Conservation (phyloP, 1,284 basidiomycete genomes). For the Ganoderma multipileum region DNA sequence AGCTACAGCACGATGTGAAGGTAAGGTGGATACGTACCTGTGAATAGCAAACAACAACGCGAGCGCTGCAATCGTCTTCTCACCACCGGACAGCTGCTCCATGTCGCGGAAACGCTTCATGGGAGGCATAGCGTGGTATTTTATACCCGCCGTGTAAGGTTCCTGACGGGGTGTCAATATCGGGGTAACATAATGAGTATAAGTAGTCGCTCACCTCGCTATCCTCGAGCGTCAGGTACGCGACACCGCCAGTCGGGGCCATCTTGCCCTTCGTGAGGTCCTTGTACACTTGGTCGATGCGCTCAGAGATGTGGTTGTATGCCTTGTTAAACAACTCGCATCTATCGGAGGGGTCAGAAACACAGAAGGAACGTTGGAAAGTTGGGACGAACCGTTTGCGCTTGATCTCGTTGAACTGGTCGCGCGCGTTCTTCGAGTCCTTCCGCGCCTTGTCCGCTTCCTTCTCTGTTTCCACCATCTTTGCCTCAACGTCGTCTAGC, state of each 20-base stretch:
- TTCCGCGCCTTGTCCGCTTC: slow-evolving; percentile 82
- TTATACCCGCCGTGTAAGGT: slow-evolving; percentile 94
- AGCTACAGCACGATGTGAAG: not conserved
- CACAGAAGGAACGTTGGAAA: not conserved
- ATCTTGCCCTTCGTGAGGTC: slow-evolving; percentile 70
- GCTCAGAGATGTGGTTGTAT: slow-evolving; percentile 94
- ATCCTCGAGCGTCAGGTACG: slow-evolving; percentile 95
- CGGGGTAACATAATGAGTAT: not conserved
- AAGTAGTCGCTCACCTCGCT: slow-evolving; percentile 70
- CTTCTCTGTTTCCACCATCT: slow-evolving; percentile 74
- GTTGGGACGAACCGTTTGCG: slow-evolving; percentile 66
- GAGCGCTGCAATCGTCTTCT: slow-evolving; percentile 97
- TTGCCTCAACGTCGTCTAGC: slow-evolving; percentile 91
- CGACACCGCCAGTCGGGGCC: slow-evolving; percentile 93
- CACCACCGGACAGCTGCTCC: slow-evolving; percentile 97
- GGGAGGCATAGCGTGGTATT: slow-evolving; percentile 99
- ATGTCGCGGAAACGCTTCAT: slow-evolving; percentile 99
- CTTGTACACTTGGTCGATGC: slow-evolving; percentile 94
- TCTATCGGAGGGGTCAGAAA: slow-evolving; percentile 40
- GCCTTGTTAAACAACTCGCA: slow-evolving; percentile 95
- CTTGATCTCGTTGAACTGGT: slow-evolving; percentile 91
- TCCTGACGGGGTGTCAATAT: slow-evolving; percentile 61
- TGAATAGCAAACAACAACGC: slow-evolving; percentile 97
- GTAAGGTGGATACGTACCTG: slow-evolving; percentile 54
- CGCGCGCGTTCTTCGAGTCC: slow-evolving; percentile 88